Evolutionary conservation across 2,329 filamentous ascomycete species (phyloP).

Genomic region (Sporothrix globosa): DNA sequence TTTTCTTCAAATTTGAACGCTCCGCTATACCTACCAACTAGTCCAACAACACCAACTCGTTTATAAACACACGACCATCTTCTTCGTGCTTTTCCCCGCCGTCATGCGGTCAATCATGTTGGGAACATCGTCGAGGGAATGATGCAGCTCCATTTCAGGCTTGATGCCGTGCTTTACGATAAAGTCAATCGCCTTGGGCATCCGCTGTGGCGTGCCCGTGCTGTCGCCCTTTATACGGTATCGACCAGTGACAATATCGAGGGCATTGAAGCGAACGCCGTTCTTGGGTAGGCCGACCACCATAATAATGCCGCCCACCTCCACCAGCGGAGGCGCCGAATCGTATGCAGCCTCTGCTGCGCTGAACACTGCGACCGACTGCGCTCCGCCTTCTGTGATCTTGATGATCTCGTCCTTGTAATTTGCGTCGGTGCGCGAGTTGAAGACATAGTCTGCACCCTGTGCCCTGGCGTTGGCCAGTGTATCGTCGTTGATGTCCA

Average conservation of each 20-base stretch:
- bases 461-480: conserved; percentile 44
- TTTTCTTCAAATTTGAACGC: neutral
- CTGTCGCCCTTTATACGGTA: conserved; percentile 50
- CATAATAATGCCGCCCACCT: conserved; percentile 47
- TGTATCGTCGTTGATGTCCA: conserved; percentile 48
- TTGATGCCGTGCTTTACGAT: conserved; percentile 48
- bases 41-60: neutral
- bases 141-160: conserved; percentile 46
- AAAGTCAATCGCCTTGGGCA: conserved; percentile 50
- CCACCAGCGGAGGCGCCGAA: conserved; percentile 6
- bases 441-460: conserved; percentile 50
- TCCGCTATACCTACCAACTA: neutral
- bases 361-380: conserved; percentile 50
- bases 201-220: conserved; percentile 48
- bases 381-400: conserved; percentile 47
- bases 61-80: conserved; percentile 11
- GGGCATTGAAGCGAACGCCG: conserved; percentile 41
- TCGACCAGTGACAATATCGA: conserved; percentile 47
- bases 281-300: conserved; percentile 47
- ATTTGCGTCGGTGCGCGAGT: conserved; percentile 45
- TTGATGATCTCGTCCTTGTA: conserved; percentile 48
- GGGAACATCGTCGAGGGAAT: conserved; percentile 41
- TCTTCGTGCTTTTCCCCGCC: conserved; percentile 8
- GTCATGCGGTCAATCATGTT: conserved; percentile 3
- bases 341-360: conserved; percentile 42